These are phyloP conservation scores for Teunomyces pallodes DNA, from an alignment of 805 yeast species.

Conservation along the genomic window DNA sequence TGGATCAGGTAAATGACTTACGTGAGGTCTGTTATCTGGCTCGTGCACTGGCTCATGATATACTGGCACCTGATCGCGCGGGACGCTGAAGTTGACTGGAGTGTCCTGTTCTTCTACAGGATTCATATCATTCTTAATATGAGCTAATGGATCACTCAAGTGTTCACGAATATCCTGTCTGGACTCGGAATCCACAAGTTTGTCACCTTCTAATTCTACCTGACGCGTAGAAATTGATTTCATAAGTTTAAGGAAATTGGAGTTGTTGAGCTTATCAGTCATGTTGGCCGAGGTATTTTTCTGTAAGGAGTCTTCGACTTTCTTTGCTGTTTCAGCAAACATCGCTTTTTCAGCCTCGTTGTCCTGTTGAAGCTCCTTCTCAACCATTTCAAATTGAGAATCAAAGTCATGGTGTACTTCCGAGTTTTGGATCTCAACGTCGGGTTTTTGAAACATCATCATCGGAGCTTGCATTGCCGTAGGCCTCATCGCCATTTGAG, in stretches of 20 bases:
- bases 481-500: not conserved
- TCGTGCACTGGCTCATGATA: constrained; percentile 15
- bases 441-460: not conserved
- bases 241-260: constrained; percentile 40
- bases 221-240: constrained; percentile 32
- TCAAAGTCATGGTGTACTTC: constrained; percentile 16
- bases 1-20: constrained; percentile 40
- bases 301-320: constrained; percentile 29
- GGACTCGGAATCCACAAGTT: constrained; percentile 26
- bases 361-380: constrained; percentile 20
- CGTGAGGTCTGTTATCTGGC: not conserved
- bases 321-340: constrained; percentile 40
- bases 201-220: constrained; percentile 42
- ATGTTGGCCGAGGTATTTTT: constrained; percentile 11
- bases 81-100: not conserved
- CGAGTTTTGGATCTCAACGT: not conserved
- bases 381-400: constrained; percentile 33
- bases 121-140: constrained; percentile 5
- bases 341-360: constrained; percentile 27
- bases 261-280: constrained; percentile 31
- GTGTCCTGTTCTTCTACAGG: not conserved
- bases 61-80: not conserved
- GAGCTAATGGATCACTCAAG: constrained; percentile 15
- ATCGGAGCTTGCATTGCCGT: not conserved
- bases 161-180: constrained; percentile 20